phyloP scores from a whole-genome alignment of 108 stramenopile genomes.

The Skeletonema grethae region DNA sequence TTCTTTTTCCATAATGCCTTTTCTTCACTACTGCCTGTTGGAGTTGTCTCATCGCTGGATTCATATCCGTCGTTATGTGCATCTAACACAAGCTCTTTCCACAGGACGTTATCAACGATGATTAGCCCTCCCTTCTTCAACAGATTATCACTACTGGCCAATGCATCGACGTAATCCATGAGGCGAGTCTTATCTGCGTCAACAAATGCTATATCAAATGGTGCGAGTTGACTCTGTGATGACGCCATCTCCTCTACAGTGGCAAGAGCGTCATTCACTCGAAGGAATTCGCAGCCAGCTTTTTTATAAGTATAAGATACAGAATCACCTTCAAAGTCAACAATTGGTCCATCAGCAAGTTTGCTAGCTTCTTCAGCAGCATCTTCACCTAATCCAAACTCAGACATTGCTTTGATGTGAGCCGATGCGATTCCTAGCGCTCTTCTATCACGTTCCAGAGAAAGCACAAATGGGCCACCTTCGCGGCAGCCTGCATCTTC shows the following conservation, averaged over 20 bases:
- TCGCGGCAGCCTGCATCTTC: slow-evolving; percentile 32
- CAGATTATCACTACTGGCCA: slow-evolving; percentile 59
- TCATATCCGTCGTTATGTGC: slow-evolving; percentile 46
- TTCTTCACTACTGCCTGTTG: slow-evolving; percentile 21
- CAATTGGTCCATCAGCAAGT: slow-evolving; percentile 11
- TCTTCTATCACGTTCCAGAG: slow-evolving; percentile 77
- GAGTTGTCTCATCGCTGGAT: slow-evolving; percentile 15
- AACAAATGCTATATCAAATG: slow-evolving; percentile 90
- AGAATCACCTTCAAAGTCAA: slow-evolving; percentile 36
- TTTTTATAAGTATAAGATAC: slow-evolving; percentile 44
- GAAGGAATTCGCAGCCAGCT: slow-evolving; percentile 65
- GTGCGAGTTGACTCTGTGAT: slow-evolving; percentile 36
- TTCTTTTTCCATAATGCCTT: slow-evolving; percentile 53
- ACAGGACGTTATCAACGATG: slow-evolving; percentile 92
- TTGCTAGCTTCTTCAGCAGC: slow-evolving; percentile 56
- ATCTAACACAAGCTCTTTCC: slow-evolving; percentile 88
- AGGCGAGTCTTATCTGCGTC: slow-evolving; percentile 91
- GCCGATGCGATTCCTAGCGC: slow-evolving; percentile 77
- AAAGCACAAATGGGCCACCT: slow-evolving; percentile 68
- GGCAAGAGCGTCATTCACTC: slow-evolving; percentile 80
- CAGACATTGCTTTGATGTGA: slow-evolving; percentile 64
- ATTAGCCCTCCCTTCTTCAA: slow-evolving; percentile 81
- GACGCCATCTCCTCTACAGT: slow-evolving; percentile 75
- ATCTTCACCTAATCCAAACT: slow-evolving; percentile 59
- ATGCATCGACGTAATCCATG: slow-evolving; percentile 80